Percentiles rank a stretch among this genome's conserved stretches.
Conservation (phyloP, 2,329 filamentous ascomycete species). For the Colletotrichum sp. region DNA sequence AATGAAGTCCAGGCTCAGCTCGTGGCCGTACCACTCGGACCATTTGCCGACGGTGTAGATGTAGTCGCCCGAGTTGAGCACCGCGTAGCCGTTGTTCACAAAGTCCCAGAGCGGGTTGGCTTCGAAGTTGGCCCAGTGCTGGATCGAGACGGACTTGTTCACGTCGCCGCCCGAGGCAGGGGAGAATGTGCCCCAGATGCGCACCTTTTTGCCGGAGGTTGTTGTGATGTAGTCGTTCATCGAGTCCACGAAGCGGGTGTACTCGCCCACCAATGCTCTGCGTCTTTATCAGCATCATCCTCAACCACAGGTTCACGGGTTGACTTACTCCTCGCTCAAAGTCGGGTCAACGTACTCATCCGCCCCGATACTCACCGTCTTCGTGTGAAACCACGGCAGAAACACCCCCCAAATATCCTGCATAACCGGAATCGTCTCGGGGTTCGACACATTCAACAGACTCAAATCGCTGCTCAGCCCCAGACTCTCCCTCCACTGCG, state of each 20-base stretch:
- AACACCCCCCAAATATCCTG: conserved; percentile 58
- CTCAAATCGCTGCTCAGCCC: conserved; percentile 51
- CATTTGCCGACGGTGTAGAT: conserved; percentile 29
- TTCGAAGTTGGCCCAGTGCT: conserved; percentile 39
- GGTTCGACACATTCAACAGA: conserved; percentile 48
- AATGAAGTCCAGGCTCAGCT: conserved; percentile 22
- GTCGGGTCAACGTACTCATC: conserved; percentile 54
- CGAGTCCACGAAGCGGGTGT: conserved; percentile 52
- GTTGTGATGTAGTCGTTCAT: conserved; percentile 38
- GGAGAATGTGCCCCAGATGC: conserved; percentile 57
- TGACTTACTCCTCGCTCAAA: conserved; percentile 30
- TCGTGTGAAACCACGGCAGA: conserved; percentile 59
- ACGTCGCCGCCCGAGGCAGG: conserved; percentile 16
- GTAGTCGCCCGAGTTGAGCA: conserved; percentile 29
- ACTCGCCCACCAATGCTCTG: conserved; percentile 42
- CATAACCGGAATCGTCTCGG: conserved; percentile 56
- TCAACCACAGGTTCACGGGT: too few relatives aligned
- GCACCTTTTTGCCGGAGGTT: conserved; percentile 42
- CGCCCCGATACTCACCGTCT: conserved; percentile 59
- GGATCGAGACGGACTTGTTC: conserved; percentile 25
- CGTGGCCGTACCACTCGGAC: conserved; percentile 17
- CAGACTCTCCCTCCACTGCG: conserved; percentile 64
- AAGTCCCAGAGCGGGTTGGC: conserved; percentile 25
- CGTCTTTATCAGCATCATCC: too few relatives aligned
- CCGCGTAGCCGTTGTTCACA: conserved; percentile 25